These are phyloP conservation scores for Cystobasidium tubakii DNA, from an alignment of 768 basidiomycete species.

Conservation along the genomic window DNA sequence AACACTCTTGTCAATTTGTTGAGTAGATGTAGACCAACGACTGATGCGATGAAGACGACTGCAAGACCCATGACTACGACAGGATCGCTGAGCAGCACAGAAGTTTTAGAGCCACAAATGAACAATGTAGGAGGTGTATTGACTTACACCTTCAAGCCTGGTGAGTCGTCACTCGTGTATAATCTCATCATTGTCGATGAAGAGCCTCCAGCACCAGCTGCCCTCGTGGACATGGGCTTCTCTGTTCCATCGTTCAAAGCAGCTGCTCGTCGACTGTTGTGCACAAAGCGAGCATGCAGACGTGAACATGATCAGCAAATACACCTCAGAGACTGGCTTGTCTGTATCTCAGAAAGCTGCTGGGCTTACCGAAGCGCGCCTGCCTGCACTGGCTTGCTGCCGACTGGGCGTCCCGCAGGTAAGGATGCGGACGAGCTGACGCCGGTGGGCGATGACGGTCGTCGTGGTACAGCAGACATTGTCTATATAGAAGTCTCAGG, in stretches of 20 bases:
- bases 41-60: conserved; percentile 46
- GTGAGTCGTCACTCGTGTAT: conserved; percentile 91
- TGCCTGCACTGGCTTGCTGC: conserved; percentile 23
- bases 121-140: not conserved
- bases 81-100: conserved; percentile 43
- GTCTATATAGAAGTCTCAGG: not conserved
- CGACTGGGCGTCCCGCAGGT: conserved; percentile 9
- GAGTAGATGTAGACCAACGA: conserved; percentile 45
- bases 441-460: conserved; percentile 22
- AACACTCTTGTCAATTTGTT: conserved; percentile 38
- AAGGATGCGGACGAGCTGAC: not conserved
- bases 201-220: conserved; percentile 69
- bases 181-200: conserved; percentile 98
- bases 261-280: conserved; percentile 28
- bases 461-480: not conserved
- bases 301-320: too few relatives aligned
- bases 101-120: too few relatives aligned
- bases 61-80: conserved; percentile 46
- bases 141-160: conserved; percentile 91
- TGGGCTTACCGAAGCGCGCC: conserved; percentile 31
- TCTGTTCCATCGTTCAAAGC: conserved; percentile 30
- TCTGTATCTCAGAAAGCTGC: not conserved
- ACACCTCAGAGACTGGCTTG: too few relatives aligned
- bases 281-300: not conserved
- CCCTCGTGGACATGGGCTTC: conserved; percentile 37